These are phyloP conservation scores for Eragrostis nindensis DNA, from an alignment of 176 grass and related monocot genomes.

Conservation along the genomic window DNA sequence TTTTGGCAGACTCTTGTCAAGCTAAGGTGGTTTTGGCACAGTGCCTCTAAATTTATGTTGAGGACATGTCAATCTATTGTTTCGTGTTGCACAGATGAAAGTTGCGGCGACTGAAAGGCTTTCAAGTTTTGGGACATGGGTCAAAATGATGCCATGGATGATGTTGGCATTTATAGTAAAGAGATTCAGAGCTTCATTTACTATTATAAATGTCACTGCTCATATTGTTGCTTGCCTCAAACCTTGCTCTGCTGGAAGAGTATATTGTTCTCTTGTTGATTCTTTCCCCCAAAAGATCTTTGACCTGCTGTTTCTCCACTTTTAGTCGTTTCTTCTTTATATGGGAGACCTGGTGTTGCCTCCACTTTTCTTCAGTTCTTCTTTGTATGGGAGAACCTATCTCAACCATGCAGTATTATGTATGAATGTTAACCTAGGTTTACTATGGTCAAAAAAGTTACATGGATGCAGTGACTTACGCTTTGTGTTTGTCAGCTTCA, in stretches of 20 bases:
- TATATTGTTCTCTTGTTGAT: not conserved
- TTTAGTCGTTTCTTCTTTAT: not conserved
- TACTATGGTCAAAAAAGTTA: no score
- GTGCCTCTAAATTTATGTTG: not conserved
- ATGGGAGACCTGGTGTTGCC: no score
- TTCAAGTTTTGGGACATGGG: slow-evolving; percentile 1
- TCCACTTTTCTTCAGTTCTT: no score
- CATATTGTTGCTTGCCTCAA: not conserved
- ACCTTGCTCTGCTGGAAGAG: not conserved
- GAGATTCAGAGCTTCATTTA: not conserved
- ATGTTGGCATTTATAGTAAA: not conserved
- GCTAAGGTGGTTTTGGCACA: not conserved
- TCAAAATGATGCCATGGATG: not conserved
- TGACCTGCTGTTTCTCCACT: not conserved
- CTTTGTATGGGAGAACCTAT: not conserved
- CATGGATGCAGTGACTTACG: no score
- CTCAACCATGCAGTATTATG: not conserved
- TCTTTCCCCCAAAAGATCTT: slow-evolving; percentile 11
- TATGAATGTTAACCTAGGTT: not conserved
- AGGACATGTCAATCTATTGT: not conserved
- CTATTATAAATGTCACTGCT: not conserved
- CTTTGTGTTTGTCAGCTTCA: no score
- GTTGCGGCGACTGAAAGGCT: not conserved
- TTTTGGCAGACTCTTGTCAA: not conserved
- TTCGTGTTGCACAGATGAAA: not conserved